Percentiles rank a stretch among this genome's conserved stretches.
phyloP scores from a whole-genome alignment of 2,329 filamentous ascomycete species.

The Falciphora oryzae region DNA sequence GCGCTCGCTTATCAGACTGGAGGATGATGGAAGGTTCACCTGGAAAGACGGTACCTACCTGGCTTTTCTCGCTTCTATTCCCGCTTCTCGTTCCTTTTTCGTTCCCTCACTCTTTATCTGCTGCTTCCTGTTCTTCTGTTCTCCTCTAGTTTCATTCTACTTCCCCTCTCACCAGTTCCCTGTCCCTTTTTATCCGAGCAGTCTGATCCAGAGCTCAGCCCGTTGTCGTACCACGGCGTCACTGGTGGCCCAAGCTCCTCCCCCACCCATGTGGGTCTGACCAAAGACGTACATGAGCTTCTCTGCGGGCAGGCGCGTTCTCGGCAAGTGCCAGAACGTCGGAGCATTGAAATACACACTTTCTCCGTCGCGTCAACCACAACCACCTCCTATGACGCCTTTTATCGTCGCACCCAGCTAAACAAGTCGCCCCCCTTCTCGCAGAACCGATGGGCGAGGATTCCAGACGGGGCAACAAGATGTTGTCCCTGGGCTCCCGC shows the following conservation, averaged over 20 bases:
- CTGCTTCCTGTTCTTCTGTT: background rate
- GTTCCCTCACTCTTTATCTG: too few relatives aligned
- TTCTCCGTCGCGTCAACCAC: background rate
- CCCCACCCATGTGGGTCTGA: background rate
- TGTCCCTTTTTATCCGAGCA: background rate
- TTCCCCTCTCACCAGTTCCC: background rate
- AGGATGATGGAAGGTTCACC: background rate
- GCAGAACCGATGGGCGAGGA: background rate
- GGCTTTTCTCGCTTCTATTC: background rate
- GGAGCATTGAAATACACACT: background rate
- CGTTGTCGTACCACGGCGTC: too few relatives aligned
- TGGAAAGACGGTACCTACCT: background rate
- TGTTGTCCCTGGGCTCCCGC: conserved; percentile 49
- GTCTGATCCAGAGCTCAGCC: background rate
- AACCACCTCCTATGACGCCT: background rate
- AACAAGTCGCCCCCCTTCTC: background rate
- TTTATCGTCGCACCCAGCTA: background rate
- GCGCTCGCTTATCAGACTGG: background rate
- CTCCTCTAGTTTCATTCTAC: background rate
- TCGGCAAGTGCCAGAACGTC: background rate
- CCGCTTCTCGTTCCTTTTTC: background rate
- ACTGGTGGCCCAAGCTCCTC: background rate
- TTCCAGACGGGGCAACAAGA: conserved; percentile 17
- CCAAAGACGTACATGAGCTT: background rate
- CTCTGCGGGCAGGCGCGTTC: background rate